Evolutionary conservation across 1,139 yeast species (phyloP), one percentile per base, ranked within the genome.

Genomic region (Nematodospora anomalae): DNA sequence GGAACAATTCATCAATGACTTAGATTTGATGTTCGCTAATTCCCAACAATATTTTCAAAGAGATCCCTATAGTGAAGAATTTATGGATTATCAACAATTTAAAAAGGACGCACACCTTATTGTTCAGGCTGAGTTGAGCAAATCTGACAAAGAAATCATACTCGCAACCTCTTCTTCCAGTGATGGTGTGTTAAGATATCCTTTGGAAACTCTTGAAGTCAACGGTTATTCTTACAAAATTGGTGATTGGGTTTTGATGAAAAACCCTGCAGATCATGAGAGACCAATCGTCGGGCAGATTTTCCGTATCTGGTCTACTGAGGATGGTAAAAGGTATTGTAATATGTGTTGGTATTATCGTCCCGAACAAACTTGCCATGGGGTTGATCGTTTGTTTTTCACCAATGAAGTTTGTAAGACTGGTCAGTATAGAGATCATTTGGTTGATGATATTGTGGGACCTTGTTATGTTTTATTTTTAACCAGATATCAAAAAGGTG

Each of bases 301-400:
- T 25, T 92, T 90, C 66, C 76, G 96, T 51, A 76, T 92, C 46
- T 92, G 98, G 98, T 80, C 83, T 41, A 79, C 82, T 3, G 75
- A 78, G 38, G 96, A 89, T 52, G 95, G 94, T 11, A 82, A 85
- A 45, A 75, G 83, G 44, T 90, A 92, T 79, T 76, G 92, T 55
- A 92, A 92, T 54, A 96, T 88, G 26, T 92, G 98, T 67, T 92
- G 98, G 98, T 92, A 90, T 62, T 85, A 87, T 54, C 80, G 97
- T 44, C 96, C 98, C 0, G 97, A 92, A 59, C 97, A 94, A 69
- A 92, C 98, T 0, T 95, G 94, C 32, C 98, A 92, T 60, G 78
- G 94, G 49, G 84, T 74, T 37, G 97, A 92, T 60, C 73, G 96
- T 55, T 67, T 89, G 40, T 92, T 94, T 58, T 87, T 85, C 60